phyloP scores from a whole-genome alignment of 2,329 filamentous ascomycete species.

The Diaporthe vexans region DNA sequence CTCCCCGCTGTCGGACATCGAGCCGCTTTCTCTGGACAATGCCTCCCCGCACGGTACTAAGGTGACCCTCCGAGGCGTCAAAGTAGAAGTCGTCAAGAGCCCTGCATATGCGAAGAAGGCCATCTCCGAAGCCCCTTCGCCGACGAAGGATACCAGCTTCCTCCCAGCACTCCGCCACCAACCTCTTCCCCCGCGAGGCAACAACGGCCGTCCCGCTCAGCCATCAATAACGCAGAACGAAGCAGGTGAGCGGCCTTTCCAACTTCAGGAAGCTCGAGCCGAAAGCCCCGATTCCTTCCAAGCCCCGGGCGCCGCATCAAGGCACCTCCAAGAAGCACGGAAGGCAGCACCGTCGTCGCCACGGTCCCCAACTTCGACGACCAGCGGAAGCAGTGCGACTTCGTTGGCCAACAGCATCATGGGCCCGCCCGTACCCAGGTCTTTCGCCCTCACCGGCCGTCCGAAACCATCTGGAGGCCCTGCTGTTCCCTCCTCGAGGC shows the following conservation, averaged over 20 bases:
- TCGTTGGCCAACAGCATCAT: slow-evolving; percentile 34
- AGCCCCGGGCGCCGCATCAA: slow-evolving; percentile 47
- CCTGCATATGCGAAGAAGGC: slow-evolving; percentile 33
- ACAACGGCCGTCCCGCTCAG: slow-evolving; percentile 15
- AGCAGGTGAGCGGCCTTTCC: not conserved
- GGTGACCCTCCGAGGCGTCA: slow-evolving; percentile 7
- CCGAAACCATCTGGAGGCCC: slow-evolving; percentile 27
- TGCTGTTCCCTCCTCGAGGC: slow-evolving; percentile 14
- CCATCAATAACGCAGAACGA: slow-evolving; percentile 20
- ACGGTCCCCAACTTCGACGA: slow-evolving; percentile 42
- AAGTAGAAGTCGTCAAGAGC: slow-evolving; percentile 30
- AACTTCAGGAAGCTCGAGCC: slow-evolving; percentile 10
- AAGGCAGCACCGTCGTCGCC: slow-evolving; percentile 49
- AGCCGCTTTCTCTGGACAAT: slow-evolving; percentile 32
- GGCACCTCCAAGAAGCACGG: slow-evolving; percentile 55
- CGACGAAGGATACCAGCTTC: slow-evolving; percentile 27
- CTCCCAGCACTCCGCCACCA: slow-evolving; percentile 18
- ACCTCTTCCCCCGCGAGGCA: slow-evolving; percentile 8
- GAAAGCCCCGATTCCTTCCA: slow-evolving; percentile 46
- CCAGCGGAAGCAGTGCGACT: slow-evolving; percentile 31
- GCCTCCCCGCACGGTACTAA: not conserved
- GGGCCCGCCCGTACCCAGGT: slow-evolving; percentile 30
- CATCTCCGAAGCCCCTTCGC: not conserved
- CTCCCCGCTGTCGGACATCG: slow-evolving; percentile 31
- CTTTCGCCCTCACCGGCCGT: slow-evolving; percentile 32